Base-by-base conservation (phyloP, 306 rosid genomes). In the Benincasa hispida region DNA sequence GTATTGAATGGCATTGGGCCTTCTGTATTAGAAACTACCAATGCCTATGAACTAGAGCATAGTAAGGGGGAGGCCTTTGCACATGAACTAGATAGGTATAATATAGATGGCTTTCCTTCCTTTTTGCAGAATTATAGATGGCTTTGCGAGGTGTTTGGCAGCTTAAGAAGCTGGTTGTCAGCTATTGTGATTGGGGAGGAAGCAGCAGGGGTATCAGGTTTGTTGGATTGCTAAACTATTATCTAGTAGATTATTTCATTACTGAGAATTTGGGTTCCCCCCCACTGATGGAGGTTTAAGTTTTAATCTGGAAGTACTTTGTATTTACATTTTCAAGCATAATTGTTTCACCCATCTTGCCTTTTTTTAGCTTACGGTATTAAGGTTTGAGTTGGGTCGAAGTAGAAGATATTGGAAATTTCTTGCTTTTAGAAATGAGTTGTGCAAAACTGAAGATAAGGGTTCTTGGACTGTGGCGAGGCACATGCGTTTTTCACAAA, bases 101-200 rank as follows among this genome's bases (percentile, higher is more conserved):
- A 10, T 50, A 50, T 50, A 15, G 21, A 50, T 48, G 55, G 9
- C 1, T 67, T 21, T 22, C 42, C 0, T 2, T 9, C 19, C 54
- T 10, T 65, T 11, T 67, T 41, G 53, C n/a, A 67, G 54, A 67
- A 41, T n/a, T 47, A 25, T 10, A 79, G 79, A 93, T 93, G 98
- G 98, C 98, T 62, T 80, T 88, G 84, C 83, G 92, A 81, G 97
- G 98, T 50, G 92, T 81, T 47, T 93, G 98, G 98, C 98, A 93
- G 68, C 90, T 91, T 62, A 60, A 90, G 74, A 90, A 91, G 85
- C 81, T 93, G 79, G 76, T 91, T 75, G 98, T 91, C 72, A 93
- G 90, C 86, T 90, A 76, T 78, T 84, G 86, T 65, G 83, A 91
- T 72, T 93, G 96, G 97, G 97, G 97, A 13, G 96, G 98, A 81